Conservation (phyloP, 805 yeast species). For the Danielia reshetovae region DNA sequence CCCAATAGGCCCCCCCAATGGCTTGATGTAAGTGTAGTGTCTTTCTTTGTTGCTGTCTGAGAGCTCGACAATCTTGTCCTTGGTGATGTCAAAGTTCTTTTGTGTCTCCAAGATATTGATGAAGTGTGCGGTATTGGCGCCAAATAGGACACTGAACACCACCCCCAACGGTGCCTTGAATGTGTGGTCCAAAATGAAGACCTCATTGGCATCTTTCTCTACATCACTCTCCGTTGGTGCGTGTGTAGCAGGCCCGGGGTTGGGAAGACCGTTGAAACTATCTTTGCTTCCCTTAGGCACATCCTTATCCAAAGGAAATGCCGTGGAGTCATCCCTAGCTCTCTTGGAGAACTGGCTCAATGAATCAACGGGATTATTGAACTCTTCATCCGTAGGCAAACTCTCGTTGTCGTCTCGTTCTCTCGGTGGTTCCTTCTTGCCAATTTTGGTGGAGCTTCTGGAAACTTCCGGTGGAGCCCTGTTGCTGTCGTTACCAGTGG, state of each 20-base stretch:
- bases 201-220: slow-evolving; percentile 42
- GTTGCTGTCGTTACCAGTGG: neutral
- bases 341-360: too few species aligned
- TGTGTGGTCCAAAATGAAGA: slow-evolving; percentile 46
- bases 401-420: neutral
- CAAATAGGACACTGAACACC: slow-evolving; percentile 66
- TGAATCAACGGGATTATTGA: too few species aligned
- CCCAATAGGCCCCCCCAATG: slow-evolving; percentile 77
- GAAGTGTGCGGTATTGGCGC: slow-evolving; percentile 44
- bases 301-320: neutral
- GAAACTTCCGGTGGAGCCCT: neutral
- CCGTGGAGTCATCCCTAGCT: too few species aligned
- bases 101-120: slow-evolving; percentile 33
- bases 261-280: slow-evolving; percentile 18
- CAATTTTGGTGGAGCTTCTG: neutral
- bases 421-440: neutral
- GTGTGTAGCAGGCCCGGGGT: slow-evolving; percentile 66
- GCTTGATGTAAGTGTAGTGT: slow-evolving; percentile 65
- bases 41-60: slow-evolving; percentile 44
- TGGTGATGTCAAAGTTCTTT: slow-evolving; percentile 23
- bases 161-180: slow-evolving; percentile 75
- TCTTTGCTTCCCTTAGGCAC: neutral
- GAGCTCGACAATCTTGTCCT: slow-evolving; percentile 25
- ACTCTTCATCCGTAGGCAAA: too few species aligned
- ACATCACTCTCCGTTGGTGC: slow-evolving; percentile 49